Evolutionary conservation across 1,284 basidiomycete genomes (phyloP).

Genomic region (Meira nashicola): DNA sequence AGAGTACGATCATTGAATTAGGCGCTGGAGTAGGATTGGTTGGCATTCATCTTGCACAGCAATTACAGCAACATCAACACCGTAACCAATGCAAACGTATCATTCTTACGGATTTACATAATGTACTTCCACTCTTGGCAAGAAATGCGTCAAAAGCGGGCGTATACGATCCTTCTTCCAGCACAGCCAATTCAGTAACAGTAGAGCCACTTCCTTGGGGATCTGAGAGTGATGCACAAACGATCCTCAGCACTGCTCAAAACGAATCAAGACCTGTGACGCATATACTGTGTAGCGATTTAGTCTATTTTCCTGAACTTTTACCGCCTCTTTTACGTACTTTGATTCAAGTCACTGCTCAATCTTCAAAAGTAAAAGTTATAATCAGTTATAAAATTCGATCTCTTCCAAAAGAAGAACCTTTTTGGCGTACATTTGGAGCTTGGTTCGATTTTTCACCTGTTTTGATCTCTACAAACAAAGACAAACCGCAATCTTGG

Average conservation of each 20-base stretch:
- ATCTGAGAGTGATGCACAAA: conserved; percentile 19
- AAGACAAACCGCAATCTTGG: conserved; percentile 4
- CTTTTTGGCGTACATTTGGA: conserved; percentile 76
- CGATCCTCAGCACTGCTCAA: conserved; percentile 2
- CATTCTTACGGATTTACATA: conserved; percentile 45
- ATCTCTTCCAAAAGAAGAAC: conserved; percentile 68
- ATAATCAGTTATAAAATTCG: conserved; percentile 64
- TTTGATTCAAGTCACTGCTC: conserved; percentile 32
- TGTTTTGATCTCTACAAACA: conserved; percentile 52
- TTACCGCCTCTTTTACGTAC: conserved; percentile 44
- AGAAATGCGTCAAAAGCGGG: conserved; percentile 32
- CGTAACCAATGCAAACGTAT: conserved; percentile 4
- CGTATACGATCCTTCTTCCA: background rate
- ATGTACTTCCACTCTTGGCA: conserved; percentile 42
- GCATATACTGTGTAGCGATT: conserved; percentile 48
- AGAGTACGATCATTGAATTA: conserved; percentile 33
- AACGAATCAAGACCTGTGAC: conserved; percentile 15
- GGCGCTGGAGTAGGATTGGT: conserved; percentile 47
- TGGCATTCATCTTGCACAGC: conserved; percentile 38
- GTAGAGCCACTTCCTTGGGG: conserved; percentile 43
- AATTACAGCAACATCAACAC: conserved; percentile 15
- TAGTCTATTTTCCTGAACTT: conserved; percentile 51
- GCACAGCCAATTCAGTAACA: conserved; percentile 9
- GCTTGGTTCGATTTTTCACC: conserved; percentile 71
- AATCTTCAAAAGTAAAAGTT: conserved; percentile 23